phyloP scores from a whole-genome alignment of 306 rosid genomes.

The Herpetospermum pedunculosum region DNA sequence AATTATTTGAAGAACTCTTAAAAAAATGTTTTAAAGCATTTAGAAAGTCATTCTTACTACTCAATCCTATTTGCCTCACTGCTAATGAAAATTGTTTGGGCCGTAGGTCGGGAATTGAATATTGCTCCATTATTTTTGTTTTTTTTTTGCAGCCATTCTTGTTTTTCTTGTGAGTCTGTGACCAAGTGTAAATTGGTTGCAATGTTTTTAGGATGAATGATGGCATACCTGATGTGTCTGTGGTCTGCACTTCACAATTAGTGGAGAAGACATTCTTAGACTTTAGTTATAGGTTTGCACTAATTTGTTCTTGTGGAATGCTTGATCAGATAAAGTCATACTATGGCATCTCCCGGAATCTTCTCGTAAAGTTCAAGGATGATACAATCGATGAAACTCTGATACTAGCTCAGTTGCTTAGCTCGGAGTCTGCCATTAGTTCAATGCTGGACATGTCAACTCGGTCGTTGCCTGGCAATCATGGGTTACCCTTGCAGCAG shows the following conservation, averaged over 20 bases:
- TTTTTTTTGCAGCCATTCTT: neutral
- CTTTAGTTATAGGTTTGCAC: neutral
- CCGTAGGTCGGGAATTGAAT: neutral
- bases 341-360: conserved; percentile 88
- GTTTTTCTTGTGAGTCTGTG: neutral
- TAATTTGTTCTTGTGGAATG: neutral
- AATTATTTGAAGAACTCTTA: neutral
- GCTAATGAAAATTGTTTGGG: neutral
- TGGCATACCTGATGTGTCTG: neutral
- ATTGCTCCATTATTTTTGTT: neutral
- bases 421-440: conserved; percentile 85
- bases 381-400: conserved; percentile 82
- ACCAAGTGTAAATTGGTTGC: neutral
- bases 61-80: neutral
- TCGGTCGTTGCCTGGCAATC: conserved; percentile 83
- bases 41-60: no score
- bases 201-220: neutral
- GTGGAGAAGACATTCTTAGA: neutral
- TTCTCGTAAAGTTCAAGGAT: conserved; percentile 72
- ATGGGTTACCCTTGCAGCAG: conserved; percentile 92
- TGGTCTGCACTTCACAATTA: neutral
- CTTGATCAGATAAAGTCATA: conserved; percentile 73
- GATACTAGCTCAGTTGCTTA: conserved; percentile 67
- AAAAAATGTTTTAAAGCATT: no score
- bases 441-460: conserved; percentile 93